A percentile compares a stretch with the other conserved stretches of the same genome.
Evolutionary conservation across 495 filamentous ascomycete genomes (phyloP).

Genomic region (Recurvomyces mirabilis): DNA sequence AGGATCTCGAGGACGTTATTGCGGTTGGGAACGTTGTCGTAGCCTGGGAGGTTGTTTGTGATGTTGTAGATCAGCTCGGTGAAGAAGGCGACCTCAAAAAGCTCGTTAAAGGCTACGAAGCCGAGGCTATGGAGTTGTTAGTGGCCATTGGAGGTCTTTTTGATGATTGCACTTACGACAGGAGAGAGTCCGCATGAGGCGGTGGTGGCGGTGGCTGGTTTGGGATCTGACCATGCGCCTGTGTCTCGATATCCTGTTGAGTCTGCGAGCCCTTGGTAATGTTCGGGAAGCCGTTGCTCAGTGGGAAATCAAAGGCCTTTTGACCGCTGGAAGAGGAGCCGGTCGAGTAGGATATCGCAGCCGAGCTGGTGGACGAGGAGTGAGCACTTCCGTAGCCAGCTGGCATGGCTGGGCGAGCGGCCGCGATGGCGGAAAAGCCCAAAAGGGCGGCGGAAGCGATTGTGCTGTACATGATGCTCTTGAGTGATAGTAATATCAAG

Average conservation of each 20-base stretch:
- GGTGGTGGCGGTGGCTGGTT: slow-evolving; percentile 44
- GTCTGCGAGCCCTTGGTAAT: slow-evolving; percentile 37
- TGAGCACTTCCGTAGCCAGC: not conserved
- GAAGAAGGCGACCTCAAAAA: slow-evolving; percentile 60
- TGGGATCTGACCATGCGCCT: slow-evolving; percentile 49
- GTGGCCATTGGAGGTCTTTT: no score
- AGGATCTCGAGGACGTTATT: slow-evolving; percentile 36
- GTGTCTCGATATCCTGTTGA: slow-evolving; percentile 39
- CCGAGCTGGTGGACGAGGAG: not conserved
- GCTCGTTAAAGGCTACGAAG: slow-evolving; percentile 58
- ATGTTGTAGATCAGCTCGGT: slow-evolving; percentile 50
- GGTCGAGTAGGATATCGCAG: not conserved
- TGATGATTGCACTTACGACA: no score
- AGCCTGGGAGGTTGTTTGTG: slow-evolving; percentile 45
- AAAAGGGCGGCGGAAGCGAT: no score
- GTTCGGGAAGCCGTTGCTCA: slow-evolving; percentile 47
- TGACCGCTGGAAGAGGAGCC: no score
- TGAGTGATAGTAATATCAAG: no score
- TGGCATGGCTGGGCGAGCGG: no score
- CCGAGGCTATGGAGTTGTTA: no score
- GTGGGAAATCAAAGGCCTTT: slow-evolving; percentile 25
- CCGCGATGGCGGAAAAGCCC: slow-evolving; percentile 5
- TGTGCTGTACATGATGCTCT: no score
- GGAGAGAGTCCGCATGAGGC: no score
- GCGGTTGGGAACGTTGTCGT: slow-evolving; percentile 3